phyloP scores from a whole-genome alignment of 2,329 filamentous ascomycete genomes.

The Exophiala spinifera region DNA sequence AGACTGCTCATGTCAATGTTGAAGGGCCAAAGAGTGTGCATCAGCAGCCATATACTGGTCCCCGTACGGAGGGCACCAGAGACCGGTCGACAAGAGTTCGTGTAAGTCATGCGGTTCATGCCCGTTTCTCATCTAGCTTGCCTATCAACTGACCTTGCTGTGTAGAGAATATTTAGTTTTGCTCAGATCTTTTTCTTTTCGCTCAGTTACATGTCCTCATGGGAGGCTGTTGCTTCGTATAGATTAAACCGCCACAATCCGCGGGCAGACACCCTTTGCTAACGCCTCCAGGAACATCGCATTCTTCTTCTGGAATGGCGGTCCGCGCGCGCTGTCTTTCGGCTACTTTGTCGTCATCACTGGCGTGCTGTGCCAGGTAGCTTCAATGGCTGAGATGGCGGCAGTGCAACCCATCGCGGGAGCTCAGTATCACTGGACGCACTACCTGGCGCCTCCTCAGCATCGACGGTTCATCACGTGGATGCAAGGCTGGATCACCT shows the following conservation, averaged over 20 bases:
- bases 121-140: too few relatives aligned
- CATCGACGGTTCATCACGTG: constrained; percentile 35
- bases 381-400: constrained; percentile 40
- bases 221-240: constrained; percentile 31
- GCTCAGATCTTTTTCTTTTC: constrained; percentile 33
- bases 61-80: constrained; percentile 12
- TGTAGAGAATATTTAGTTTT: constrained; percentile 31
- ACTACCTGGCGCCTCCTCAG: constrained; percentile 33
- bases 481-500: constrained; percentile 42
- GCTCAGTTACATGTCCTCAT: constrained; percentile 31
- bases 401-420: constrained; percentile 42
- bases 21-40: constrained; percentile 4
- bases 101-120: constrained; percentile 4
- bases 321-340: constrained; percentile 34
- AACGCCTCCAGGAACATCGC: constrained; percentile 18
- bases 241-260: neutral
- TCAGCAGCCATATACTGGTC: constrained; percentile 6
- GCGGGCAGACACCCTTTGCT: neutral
- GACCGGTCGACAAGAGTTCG: constrained; percentile 15
- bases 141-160: neutral
- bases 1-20: constrained; percentile 9
- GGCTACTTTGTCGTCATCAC: constrained; percentile 25
- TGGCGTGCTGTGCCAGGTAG: constrained; percentile 23
- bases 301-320: constrained; percentile 34
- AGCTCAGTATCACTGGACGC: constrained; percentile 46